These are phyloP conservation scores for Miscanthus lutarioriparius DNA, from an alignment of 176 grass and related monocot species.

Conservation along the genomic window DNA sequence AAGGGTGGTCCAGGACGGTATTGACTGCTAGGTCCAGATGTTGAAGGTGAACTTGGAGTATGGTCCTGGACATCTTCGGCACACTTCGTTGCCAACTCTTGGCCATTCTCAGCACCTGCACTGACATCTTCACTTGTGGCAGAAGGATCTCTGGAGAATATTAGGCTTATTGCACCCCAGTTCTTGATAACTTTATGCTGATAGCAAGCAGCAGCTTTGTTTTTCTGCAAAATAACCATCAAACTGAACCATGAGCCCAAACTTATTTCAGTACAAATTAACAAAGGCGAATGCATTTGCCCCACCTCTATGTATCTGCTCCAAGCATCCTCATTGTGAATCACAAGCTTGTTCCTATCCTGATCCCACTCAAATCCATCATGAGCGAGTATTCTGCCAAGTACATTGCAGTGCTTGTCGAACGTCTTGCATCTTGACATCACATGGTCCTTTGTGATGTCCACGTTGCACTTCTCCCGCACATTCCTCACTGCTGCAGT, in stretches of 20 bases:
- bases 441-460: conserved; percentile 28
- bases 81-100: conserved; percentile 11
- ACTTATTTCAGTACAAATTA: background rate
- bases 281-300: background rate
- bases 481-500: background rate
- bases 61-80: background rate
- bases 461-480: conserved; percentile 20
- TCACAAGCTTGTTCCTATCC: conserved; percentile 20
- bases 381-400: conserved; percentile 22
- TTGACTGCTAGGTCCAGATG: conserved; percentile 31
- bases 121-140: conserved; percentile 35
- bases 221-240: conserved; percentile 35
- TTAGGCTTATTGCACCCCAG: conserved; percentile 32
- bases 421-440: conserved; percentile 41
- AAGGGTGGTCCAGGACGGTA: background rate
- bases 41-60: conserved; percentile 35
- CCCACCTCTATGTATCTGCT: conserved; percentile 20
- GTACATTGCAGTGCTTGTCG: conserved; percentile 36
- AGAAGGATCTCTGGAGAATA: conserved; percentile 38
- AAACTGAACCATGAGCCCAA: conserved; percentile 1
- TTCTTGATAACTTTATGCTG: conserved; percentile 28
- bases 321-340: conserved; percentile 36
- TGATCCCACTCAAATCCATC: conserved; percentile 36
- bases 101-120: conserved; percentile 30
- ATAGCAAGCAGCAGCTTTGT: conserved; percentile 33